phyloP scores from a whole-genome alignment of 257 asterid species.

The Lycium ferocissimum region DNA sequence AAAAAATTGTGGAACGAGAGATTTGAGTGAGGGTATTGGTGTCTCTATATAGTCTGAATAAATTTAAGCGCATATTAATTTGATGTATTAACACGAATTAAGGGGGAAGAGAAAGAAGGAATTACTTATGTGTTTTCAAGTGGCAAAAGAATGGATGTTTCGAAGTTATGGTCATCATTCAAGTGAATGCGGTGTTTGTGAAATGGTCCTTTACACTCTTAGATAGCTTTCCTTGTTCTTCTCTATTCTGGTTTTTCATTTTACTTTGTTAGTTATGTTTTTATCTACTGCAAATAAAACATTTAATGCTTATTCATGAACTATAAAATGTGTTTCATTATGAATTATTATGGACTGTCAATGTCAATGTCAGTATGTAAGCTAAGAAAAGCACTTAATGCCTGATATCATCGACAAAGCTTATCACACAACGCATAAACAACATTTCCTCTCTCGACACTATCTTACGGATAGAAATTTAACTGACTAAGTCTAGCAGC shows the following conservation, averaged over 20 bases:
- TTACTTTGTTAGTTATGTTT: background rate
- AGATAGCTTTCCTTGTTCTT: background rate
- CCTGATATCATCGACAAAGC: too few species aligned
- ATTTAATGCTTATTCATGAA: too few species aligned
- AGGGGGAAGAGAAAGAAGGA: background rate
- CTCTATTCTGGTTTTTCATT: background rate
- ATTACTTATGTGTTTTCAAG: background rate
- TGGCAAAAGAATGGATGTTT: background rate
- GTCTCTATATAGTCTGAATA: background rate
- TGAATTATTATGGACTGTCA: too few species aligned
- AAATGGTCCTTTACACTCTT: constrained; percentile 14
- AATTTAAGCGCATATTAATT: background rate
- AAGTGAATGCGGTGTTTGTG: constrained; percentile 10
- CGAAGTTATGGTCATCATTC: background rate
- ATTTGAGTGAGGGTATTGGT: background rate
- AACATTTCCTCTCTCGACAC: too few species aligned
- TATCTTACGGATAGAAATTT: too few species aligned
- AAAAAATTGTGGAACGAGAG: background rate
- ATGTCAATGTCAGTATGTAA: too few species aligned
- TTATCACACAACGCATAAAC: too few species aligned
- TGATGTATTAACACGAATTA: background rate
- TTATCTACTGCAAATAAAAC: too few species aligned
- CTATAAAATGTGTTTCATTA: too few species aligned
- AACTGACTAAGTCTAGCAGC: too few species aligned
- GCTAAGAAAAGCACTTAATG: too few species aligned